phyloP scores from a whole-genome alignment of 202 grass and related monocot species.

The Panicum virgatum region DNA sequence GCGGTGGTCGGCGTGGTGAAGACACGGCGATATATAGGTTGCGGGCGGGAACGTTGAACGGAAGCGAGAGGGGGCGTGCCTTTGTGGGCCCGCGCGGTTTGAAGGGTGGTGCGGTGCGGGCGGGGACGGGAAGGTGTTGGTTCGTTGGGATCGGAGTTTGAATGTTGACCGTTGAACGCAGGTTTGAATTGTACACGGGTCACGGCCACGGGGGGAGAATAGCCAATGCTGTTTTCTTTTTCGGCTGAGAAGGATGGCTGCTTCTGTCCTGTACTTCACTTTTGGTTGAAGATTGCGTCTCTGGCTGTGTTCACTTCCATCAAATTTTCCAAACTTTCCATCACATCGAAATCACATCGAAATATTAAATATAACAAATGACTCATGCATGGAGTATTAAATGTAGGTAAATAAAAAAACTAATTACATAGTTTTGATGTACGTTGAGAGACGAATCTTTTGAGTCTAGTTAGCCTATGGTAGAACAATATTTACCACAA shows the following conservation, averaged over 20 bases:
- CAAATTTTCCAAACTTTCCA: no score
- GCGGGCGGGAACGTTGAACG: conserved; percentile 20
- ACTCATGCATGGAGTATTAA: no score
- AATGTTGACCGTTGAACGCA: conserved; percentile 87
- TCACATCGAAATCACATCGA: no score
- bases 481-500: no score
- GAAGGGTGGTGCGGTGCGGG: neutral
- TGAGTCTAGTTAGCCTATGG: no score
- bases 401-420: no score
- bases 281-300: neutral
- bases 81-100: neutral
- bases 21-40: conserved; percentile 53
- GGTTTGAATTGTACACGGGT: conserved; percentile 52
- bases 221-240: neutral
- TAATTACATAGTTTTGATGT: no score
- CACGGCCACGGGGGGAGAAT: conserved; percentile 21
- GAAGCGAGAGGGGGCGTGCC: neutral
- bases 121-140: neutral
- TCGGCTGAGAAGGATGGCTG: neutral
- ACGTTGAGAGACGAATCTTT: no score
- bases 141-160: conserved; percentile 56
- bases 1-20: conserved; percentile 6
- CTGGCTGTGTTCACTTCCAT: no score
- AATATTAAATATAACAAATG: no score
- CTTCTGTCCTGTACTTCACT: neutral